Evolutionary conservation across 1,139 yeast genomes (phyloP).

Genomic region (Wickerhamomyces sp.): DNA sequence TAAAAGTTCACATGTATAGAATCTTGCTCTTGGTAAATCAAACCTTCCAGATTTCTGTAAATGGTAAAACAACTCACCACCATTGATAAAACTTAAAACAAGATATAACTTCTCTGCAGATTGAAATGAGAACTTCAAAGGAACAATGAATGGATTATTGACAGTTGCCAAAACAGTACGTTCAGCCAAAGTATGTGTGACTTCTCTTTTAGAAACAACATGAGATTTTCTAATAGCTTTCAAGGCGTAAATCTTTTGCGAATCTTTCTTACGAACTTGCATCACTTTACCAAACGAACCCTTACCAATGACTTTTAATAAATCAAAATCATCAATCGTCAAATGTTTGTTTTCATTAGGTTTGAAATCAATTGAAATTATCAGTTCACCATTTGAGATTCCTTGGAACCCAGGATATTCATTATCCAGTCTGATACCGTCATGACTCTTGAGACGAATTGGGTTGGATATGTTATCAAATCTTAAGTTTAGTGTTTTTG

Average conservation of each 20-base stretch:
- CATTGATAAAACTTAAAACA: constrained; percentile 89
- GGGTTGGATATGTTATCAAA: constrained; percentile 34
- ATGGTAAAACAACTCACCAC: constrained; percentile 96
- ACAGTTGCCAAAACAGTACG: constrained; percentile 91
- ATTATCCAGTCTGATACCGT: constrained; percentile 34
- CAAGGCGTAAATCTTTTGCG: constrained; percentile 88
- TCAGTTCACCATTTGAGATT: constrained; percentile 33
- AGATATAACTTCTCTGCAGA: constrained; percentile 89
- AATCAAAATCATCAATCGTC: constrained; percentile 85
- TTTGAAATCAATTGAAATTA: constrained; percentile 73
- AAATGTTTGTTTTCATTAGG: constrained; percentile 68
- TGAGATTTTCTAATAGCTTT: constrained; percentile 92
- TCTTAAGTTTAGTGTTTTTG: constrained; percentile 31
- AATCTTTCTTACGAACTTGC: constrained; percentile 96
- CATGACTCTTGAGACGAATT: constrained; percentile 42
- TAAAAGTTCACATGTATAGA: constrained; percentile 88
- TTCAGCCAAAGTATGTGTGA: constrained; percentile 93
- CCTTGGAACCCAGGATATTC: constrained; percentile 18
- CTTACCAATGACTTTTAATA: constrained; percentile 91
- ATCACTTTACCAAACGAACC: constrained; percentile 98
- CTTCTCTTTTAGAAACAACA: constrained; percentile 90
- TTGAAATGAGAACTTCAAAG: constrained; percentile 91
- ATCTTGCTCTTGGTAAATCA: constrained; percentile 82
- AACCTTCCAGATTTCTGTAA: constrained; percentile 88
- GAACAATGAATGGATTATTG: constrained; percentile 96